Evolutionary conservation across 495 filamentous ascomycete species (phyloP).

Genomic region (Podospora fimiseda): DNA sequence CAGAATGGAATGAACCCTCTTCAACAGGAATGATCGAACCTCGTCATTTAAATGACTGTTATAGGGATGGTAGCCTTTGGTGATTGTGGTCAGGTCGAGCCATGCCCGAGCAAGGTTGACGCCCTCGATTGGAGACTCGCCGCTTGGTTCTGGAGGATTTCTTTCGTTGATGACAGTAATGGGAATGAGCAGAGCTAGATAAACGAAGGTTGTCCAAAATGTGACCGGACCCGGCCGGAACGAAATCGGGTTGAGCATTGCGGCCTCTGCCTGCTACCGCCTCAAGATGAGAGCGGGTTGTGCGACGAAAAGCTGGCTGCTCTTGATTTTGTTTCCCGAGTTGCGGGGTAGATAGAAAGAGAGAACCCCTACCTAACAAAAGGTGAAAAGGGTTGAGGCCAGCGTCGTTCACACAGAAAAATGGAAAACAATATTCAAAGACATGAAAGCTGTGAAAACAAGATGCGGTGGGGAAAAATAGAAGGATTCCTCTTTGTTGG

Average conservation of each 20-base stretch:
- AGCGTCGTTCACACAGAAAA: not conserved
- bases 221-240: constrained; percentile 62
- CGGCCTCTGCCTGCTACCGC: not conserved
- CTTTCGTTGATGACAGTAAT: constrained; percentile 68
- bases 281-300: not conserved
- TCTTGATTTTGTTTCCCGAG: not conserved
- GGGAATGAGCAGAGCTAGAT: constrained; percentile 62
- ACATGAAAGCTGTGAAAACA: not conserved
- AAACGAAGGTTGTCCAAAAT: constrained; percentile 61
- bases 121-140: constrained; percentile 29
- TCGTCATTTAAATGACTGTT: constrained; percentile 80
- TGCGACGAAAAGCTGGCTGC: not conserved
- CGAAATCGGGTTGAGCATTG: constrained; percentile 41
- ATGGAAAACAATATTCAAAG: not conserved
- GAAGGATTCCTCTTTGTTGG: too few species aligned
- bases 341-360: not conserved
- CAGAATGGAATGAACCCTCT: constrained; percentile 62
- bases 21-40: constrained; percentile 69
- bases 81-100: constrained; percentile 71
- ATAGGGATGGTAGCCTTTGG: constrained; percentile 76
- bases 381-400: too few species aligned
- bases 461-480: too few species aligned
- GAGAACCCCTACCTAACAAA: too few species aligned
- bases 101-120: constrained; percentile 80
- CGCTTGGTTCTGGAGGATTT: constrained; percentile 62